phyloP scores from a whole-genome alignment of 257 asterid species.

The Plantago major region DNA sequence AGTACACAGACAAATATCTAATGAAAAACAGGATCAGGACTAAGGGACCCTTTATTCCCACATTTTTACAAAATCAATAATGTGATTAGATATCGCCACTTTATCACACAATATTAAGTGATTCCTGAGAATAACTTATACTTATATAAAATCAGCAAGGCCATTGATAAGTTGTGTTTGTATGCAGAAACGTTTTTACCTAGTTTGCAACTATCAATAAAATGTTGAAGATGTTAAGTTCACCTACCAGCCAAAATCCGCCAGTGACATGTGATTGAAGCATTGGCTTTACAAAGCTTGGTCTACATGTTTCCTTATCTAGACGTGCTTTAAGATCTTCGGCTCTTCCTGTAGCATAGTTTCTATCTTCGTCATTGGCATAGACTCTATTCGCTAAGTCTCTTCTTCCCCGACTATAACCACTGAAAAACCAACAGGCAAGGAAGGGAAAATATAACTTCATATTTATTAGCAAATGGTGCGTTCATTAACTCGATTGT shows the following conservation, averaged over 20 bases:
- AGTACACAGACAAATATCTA: too few relatives aligned
- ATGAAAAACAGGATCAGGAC: too few relatives aligned
- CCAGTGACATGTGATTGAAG: slow-evolving; percentile 62
- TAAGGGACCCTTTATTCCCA: too few relatives aligned
- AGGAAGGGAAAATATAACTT: neutral
- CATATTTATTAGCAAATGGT: neutral
- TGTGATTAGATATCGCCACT: too few relatives aligned
- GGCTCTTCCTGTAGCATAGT: slow-evolving; percentile 37
- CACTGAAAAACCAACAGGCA: slow-evolving; percentile 22
- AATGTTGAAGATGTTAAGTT: neutral
- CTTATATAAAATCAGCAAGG: too few relatives aligned
- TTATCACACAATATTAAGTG: too few relatives aligned
- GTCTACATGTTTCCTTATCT: slow-evolving; percentile 15
- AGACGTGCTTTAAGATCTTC: slow-evolving; percentile 45
- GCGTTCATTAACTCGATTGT: too few relatives aligned
- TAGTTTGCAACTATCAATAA: neutral
- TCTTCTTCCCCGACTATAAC: slow-evolving; percentile 35
- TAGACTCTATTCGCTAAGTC: slow-evolving; percentile 61
- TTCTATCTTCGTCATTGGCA: slow-evolving; percentile 54
- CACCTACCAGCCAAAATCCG: slow-evolving; percentile 67
- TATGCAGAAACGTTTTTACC: too few relatives aligned
- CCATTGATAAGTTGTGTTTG: too few relatives aligned
- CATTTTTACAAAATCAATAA: too few relatives aligned
- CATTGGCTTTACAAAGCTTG: too few relatives aligned
- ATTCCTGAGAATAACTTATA: too few relatives aligned